A percentile compares a stretch with the other conserved stretches of the same genome.
phyloP scores from a whole-genome alignment of 768 basidiomycete genomes.

The Leccinum uliginosum region DNA sequence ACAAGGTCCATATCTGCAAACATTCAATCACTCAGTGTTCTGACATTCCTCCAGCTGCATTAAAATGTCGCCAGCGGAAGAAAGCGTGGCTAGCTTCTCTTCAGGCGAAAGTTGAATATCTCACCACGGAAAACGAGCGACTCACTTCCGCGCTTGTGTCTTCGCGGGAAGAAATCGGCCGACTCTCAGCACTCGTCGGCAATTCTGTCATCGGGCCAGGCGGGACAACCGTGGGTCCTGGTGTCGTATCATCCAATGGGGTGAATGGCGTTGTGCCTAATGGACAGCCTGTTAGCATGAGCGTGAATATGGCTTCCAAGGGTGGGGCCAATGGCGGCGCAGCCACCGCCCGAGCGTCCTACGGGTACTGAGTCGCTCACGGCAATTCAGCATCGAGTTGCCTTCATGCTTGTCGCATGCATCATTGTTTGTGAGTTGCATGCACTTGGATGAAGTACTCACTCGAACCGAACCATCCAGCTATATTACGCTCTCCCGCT shows the following conservation, averaged over 20 bases:
- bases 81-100: slow-evolving; percentile 95
- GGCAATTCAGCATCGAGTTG: slow-evolving; percentile 3
- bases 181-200: slow-evolving; percentile 71
- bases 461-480: slow-evolving; percentile 4
- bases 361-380: slow-evolving; percentile 33
- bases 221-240: slow-evolving; percentile 28
- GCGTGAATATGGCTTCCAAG: slow-evolving; percentile 38
- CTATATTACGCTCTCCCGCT: slow-evolving; percentile 11
- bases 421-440: slow-evolving; percentile 15
- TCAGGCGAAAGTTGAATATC: slow-evolving; percentile 89
- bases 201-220: slow-evolving; percentile 50
- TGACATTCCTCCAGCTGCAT: slow-evolving; percentile 60
- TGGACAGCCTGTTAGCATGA: slow-evolving; percentile 41
- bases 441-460: not conserved
- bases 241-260: slow-evolving; percentile 25
- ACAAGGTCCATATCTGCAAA: slow-evolving; percentile 61
- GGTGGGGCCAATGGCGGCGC: slow-evolving; percentile 29
- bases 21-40: not conserved
- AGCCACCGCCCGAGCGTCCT: slow-evolving; percentile 33
- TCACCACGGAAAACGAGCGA: slow-evolving; percentile 92
- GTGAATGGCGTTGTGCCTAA: slow-evolving; percentile 25
- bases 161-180: slow-evolving; percentile 87
- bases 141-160: slow-evolving; percentile 82
- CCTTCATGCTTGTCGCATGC: slow-evolving; percentile 4
- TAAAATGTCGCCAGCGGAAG: slow-evolving; percentile 98